Evolutionary conservation across 73 alveolate species (phyloP).

Genomic region (Paramecium biaurelia): DNA sequence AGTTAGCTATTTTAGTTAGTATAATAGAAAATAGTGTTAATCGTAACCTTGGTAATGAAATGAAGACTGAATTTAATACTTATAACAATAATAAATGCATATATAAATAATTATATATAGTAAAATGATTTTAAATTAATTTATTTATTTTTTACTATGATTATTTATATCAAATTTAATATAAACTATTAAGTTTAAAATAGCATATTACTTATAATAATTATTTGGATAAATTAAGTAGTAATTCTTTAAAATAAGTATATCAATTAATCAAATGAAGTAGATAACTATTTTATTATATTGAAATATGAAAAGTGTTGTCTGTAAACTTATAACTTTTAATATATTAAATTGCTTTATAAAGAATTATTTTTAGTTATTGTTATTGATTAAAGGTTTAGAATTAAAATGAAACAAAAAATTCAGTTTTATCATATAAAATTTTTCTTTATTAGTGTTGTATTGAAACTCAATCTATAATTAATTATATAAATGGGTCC

Average conservation of each 20-base stretch:
- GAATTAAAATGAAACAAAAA: background rate
- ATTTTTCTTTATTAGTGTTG: background rate
- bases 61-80: conserved; percentile 86
- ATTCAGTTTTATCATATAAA: background rate
- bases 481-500: background rate
- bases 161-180: background rate
- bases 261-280: too few relatives aligned
- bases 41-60: conserved; percentile 92
- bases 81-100: too few relatives aligned
- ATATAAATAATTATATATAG: too few relatives aligned
- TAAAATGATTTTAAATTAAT: conserved; percentile 43
- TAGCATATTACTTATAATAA: background rate
- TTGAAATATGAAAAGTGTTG: background rate
- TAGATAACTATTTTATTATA: background rate
- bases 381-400: background rate
- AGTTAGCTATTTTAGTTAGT: conserved; percentile 77
- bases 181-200: background rate
- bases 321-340: background rate
- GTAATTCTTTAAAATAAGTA: too few relatives aligned
- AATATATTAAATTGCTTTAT: background rate
- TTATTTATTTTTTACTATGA: background rate
- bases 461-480: background rate
- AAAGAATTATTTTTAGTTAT: background rate
- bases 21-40: conserved; percentile 95
- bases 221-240: too few relatives aligned